Percentiles rank a stretch among this genome's conserved stretches.
These are phyloP conservation scores for Tranzscheliella williamsii DNA, from an alignment of 1,284 basidiomycete species.

Conservation along the genomic window DNA sequence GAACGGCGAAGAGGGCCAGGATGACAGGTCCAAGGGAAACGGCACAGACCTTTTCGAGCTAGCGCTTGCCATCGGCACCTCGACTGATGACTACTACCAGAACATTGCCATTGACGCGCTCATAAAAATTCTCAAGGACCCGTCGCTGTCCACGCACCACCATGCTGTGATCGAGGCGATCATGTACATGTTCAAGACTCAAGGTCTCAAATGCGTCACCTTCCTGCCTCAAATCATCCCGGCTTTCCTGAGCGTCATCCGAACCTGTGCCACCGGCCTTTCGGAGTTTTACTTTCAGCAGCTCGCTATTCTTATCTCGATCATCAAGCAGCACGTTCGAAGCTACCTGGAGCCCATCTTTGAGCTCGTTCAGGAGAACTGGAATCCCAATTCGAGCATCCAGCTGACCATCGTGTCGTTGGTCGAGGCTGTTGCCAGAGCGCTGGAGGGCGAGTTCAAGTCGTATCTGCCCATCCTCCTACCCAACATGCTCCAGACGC, in stretches of 20 bases:
- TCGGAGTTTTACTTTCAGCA: constrained; percentile 97
- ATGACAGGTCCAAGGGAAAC: constrained; percentile 63
- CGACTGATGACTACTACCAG: constrained; percentile 90
- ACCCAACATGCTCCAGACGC: constrained; percentile 83
- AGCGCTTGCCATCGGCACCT: constrained; percentile 64
- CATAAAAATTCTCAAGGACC: constrained; percentile 79
- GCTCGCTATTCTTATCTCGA: constrained; percentile 90
- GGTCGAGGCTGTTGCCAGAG: constrained; percentile 91
- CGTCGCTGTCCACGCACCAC: constrained; percentile 66
- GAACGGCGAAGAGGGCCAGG: constrained; percentile 70
- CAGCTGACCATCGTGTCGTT: constrained; percentile 91
- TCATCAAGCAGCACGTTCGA: constrained; percentile 96
- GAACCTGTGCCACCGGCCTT: constrained; percentile 73
- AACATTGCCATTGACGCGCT: constrained; percentile 91
- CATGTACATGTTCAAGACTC: constrained; percentile 99
- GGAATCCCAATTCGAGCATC: constrained; percentile 69
- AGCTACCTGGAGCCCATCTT: constrained; percentile 65
- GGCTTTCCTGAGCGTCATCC: constrained; percentile 87
- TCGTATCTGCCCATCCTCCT: constrained; percentile 92
- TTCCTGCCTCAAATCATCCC: constrained; percentile 97
- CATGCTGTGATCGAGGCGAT: constrained; percentile 90
- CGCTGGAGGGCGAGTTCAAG: constrained; percentile 96
- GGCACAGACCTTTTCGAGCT: constrained; percentile 67
- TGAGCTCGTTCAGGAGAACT: constrained; percentile 58
- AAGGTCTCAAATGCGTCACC: constrained; percentile 92